phyloP scores from a whole-genome alignment of 495 filamentous ascomycete species.

The Talaromyces borbonicus region DNA sequence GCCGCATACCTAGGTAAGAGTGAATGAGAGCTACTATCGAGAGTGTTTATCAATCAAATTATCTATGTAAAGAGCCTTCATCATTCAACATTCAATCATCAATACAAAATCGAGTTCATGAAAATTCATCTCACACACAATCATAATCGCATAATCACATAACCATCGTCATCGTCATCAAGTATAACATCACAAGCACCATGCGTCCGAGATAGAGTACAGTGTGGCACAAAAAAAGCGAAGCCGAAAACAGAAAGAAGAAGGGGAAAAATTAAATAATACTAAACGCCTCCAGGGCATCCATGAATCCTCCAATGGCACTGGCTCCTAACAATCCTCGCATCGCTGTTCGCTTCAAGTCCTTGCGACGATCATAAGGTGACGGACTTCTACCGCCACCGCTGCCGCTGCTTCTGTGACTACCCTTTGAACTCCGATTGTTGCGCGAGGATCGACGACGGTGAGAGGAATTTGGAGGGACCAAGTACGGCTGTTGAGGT shows the following conservation, averaged over 20 bases:
- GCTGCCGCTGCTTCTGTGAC: constrained; percentile 15
- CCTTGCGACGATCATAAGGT: constrained; percentile 1
- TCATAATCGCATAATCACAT: neutral
- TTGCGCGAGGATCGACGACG: constrained; percentile 14
- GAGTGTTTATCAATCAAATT: too few relatives aligned
- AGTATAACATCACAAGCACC: too few relatives aligned
- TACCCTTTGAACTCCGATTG: constrained; percentile 15
- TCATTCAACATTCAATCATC: neutral
- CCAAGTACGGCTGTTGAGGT: neutral
- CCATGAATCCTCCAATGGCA: constrained; percentile 35
- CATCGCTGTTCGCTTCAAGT: constrained; percentile 25
- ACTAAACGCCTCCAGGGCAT: constrained; percentile 31
- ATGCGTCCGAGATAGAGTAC: too few relatives aligned
- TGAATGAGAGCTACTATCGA: too few relatives aligned
- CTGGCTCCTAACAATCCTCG: constrained; percentile 31
- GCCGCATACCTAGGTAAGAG: too few relatives aligned
- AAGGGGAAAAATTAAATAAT: constrained; percentile 13
- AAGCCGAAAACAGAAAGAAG: neutral
- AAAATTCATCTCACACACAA: neutral
- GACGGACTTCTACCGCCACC: neutral
- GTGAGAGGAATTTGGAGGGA: constrained; percentile 11
- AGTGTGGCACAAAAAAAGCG: neutral
- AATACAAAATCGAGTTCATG: neutral
- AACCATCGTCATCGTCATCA: neutral
- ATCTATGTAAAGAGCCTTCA: neutral